These are phyloP conservation scores for Skeletonema potamos DNA, from an alignment of 108 stramenopile species.

Conservation along the genomic window DNA sequence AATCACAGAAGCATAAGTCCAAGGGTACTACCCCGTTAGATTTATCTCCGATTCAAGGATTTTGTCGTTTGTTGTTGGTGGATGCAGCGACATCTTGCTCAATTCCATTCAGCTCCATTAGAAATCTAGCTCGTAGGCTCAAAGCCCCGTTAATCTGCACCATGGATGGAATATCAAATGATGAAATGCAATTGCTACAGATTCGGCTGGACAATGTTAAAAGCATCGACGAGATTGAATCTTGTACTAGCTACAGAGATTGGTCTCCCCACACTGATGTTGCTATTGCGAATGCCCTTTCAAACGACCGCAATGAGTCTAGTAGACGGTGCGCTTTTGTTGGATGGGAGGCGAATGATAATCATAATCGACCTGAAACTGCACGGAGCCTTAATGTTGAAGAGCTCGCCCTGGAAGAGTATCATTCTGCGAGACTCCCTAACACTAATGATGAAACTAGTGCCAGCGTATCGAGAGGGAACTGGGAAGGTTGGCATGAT, in stretches of 20 bases:
- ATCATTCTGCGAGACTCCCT: conserved; percentile 65
- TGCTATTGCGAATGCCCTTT: conserved; percentile 69
- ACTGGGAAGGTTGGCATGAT: conserved; percentile 83
- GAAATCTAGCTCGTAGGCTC: conserved; percentile 64
- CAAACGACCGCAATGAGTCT: conserved; percentile 19
- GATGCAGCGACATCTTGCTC: conserved; percentile 27
- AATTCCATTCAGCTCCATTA: conserved; percentile 68
- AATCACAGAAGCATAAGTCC: conserved; percentile 19
- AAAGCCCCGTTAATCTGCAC: conserved; percentile 59
- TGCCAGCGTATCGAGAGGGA: conserved; percentile 26
- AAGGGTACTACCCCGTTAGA: conserved; percentile 9
- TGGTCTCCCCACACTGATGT: conserved; percentile 73
- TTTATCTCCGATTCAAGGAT: conserved; percentile 19
- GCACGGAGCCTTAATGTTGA: conserved; percentile 75
- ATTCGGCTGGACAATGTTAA: conserved; percentile 47
- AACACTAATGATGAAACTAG: conserved; percentile 3
- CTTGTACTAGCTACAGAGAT: conserved; percentile 49
- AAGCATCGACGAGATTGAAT: conserved; percentile 6
- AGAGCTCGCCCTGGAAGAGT: conserved; percentile 80
- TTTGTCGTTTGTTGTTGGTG: conserved; percentile 11
- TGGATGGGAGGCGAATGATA: conserved; percentile 60
- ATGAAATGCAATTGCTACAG: conserved; percentile 54
- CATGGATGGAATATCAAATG: conserved; percentile 18
- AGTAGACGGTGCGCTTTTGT: conserved; percentile 74
- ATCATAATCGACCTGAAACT: conserved; percentile 19